Percentiles rank a stretch among this genome's conserved stretches.
phyloP scores from a whole-genome alignment of 139 green algal genomes.

The Haematococcus sp. region DNA sequence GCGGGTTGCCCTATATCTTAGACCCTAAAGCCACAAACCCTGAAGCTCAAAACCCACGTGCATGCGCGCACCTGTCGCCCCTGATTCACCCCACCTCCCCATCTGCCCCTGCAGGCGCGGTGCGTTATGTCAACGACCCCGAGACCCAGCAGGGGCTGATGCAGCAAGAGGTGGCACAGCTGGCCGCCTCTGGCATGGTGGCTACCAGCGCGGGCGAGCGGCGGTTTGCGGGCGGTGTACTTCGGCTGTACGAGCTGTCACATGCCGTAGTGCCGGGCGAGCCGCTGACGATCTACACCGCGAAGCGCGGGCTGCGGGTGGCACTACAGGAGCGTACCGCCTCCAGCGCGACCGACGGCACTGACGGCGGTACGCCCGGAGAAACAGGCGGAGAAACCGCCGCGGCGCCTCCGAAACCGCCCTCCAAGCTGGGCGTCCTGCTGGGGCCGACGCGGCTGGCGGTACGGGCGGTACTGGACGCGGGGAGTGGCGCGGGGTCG shows the following conservation, averaged over 20 bases:
- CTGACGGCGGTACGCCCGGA: not conserved
- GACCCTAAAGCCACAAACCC: too few species aligned
- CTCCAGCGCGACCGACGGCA: too few species aligned
- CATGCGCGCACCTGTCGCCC: too few species aligned
- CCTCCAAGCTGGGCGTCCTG: constrained; percentile 13
- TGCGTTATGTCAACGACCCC: constrained; percentile 14
- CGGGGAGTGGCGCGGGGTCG: constrained; percentile 5
- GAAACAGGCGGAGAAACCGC: not conserved
- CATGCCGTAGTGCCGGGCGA: constrained; percentile 16
- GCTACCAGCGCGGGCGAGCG: constrained; percentile 18
- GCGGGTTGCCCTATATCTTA: too few species aligned
- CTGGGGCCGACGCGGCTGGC: constrained; percentile 5
- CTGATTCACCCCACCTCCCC: too few species aligned
- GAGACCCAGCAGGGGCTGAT: constrained; percentile 7
- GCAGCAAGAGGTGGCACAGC: constrained; percentile 13
- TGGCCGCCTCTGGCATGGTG: constrained; percentile 12
- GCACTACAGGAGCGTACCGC: not conserved
- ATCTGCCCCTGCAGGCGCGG: not conserved
- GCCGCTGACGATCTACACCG: constrained; percentile 16
- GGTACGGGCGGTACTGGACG: constrained; percentile 10
- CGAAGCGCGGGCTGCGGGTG: constrained; percentile 20
- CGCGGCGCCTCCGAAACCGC: not conserved
- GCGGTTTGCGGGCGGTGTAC: constrained; percentile 10
- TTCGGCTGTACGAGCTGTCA: constrained; percentile 26
- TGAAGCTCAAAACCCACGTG: too few species aligned